Conservation (phyloP, 495 filamentous ascomycete species). For the Penicillium steckii region DNA sequence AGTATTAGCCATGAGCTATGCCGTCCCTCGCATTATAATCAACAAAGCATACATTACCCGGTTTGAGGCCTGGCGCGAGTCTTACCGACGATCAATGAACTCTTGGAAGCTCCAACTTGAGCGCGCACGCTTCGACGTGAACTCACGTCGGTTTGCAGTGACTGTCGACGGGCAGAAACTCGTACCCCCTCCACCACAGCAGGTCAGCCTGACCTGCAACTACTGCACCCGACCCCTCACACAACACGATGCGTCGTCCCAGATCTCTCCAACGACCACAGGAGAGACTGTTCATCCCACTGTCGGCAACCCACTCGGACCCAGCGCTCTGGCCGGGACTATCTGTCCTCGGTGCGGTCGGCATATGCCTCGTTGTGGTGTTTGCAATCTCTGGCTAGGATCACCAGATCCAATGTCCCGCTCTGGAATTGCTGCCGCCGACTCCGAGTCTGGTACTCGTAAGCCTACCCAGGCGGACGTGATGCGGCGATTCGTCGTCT, state of each 20-base stretch:
- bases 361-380: conserved; percentile 83
- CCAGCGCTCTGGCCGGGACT: conserved; percentile 45
- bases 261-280: conserved; percentile 30
- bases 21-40: conserved; percentile 77
- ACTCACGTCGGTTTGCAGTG: conserved; percentile 59
- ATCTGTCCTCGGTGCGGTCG: conserved; percentile 83
- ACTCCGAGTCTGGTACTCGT: conserved; percentile 36
- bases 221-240: conserved; percentile 66
- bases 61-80: conserved; percentile 75
- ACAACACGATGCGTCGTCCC: conserved; percentile 41
- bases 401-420: conserved; percentile 66
- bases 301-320: conserved; percentile 36
- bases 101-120: conserved; percentile 64
- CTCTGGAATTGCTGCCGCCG: conserved; percentile 52
- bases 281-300: conserved; percentile 39
- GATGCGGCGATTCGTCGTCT: conserved; percentile 61
- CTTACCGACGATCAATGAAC: conserved; percentile 81
- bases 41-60: conserved; percentile 53
- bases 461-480: conserved; percentile 33
- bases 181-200: conserved; percentile 64
- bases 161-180: conserved; percentile 61
- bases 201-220: conserved; percentile 79
- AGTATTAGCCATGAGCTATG: conserved; percentile 77
- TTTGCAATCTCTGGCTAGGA: conserved; percentile 85
- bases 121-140: conserved; percentile 60